Base-by-base conservation (phyloP, 805 yeast species). In the Phaffomyces thermotolerans region DNA sequence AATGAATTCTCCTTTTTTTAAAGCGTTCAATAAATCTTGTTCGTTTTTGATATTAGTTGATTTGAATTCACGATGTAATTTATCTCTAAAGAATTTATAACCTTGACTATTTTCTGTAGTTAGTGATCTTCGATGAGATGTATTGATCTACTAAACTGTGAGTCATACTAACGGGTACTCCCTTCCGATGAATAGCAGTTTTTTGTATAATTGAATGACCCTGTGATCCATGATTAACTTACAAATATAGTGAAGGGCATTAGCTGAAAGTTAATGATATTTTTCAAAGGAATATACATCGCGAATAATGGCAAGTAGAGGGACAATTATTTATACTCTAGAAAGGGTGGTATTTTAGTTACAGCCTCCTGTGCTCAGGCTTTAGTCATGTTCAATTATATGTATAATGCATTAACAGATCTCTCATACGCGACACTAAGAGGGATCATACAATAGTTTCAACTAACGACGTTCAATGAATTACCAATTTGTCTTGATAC, bases 131-230 rank as follows among this genome's bases (percentile, higher is more conserved):
- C 13, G 2, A 27, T 27, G 14, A 36, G 8, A 14, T 6, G 13
- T 6, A n/a, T 7, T 31, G 2, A 10, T 31, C 9, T n/a, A n/a
- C n/a, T n/a, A n/a, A n/a, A n/a, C n/a, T 15, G 6, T 15, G 12
- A 10, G 34, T 15, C 22, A 5, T 5, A 50, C 56, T 42, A 24
- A 50, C 54, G 56, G 54, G 29, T 50, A 52, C 13, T 52, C 54
- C 31, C 47, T 45, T 9, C 49, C 51, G 15, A 52, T 50, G 43
- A 48, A 52, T 8, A 52, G 24, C 24, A 52, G 27, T 5, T 46
- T 39, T 23, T 52, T 52, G 24, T 52, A 52, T 15, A 50, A 30
- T 23, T 48, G 52, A 32, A 51, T 37, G 10, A 52, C 53, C 20
- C 52, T 35, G 10, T 52, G 55, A 35, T 52, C 55, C 55, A 52